Percentiles rank a stretch among this genome's conserved stretches.
Conservation (phyloP, 1,284 basidiomycete genomes). For the Filobasidium uniguttulatum region DNA sequence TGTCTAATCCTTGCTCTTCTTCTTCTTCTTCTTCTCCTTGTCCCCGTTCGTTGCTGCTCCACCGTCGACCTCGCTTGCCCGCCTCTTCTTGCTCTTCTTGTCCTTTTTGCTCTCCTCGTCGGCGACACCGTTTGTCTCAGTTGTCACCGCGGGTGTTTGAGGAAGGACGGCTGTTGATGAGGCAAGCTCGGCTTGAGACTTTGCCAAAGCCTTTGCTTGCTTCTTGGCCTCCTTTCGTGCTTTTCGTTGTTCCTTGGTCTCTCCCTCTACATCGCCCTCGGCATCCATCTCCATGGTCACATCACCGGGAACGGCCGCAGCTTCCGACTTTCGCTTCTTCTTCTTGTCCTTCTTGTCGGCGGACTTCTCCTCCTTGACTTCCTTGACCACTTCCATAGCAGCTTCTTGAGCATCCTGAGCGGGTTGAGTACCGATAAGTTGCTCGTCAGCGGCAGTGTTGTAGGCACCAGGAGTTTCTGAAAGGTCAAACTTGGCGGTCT, state of each 20-base stretch:
- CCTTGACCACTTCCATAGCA: constrained; percentile 47
- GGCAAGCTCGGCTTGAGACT: background rate
- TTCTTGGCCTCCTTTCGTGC: constrained; percentile 50
- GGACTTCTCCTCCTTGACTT: constrained; percentile 36
- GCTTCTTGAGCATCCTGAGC: constrained; percentile 45
- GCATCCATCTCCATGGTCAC: constrained; percentile 35
- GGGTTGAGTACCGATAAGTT: constrained; percentile 58
- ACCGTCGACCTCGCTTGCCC: constrained; percentile 44
- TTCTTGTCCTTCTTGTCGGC: constrained; percentile 57
- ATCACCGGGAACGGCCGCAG: constrained; percentile 30
- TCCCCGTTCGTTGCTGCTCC: background rate
- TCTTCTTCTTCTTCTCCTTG: constrained; percentile 11
- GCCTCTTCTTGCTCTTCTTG: constrained; percentile 31
- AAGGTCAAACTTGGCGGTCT: constrained; percentile 61
- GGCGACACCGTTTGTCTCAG: background rate
- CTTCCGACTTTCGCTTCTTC: constrained; percentile 46
- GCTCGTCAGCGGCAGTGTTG: constrained; percentile 64
- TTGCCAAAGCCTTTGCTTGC: constrained; percentile 13
- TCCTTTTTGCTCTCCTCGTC: constrained; percentile 5
- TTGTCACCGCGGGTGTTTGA: constrained; percentile 2
- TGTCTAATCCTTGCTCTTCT: constrained; percentile 16
- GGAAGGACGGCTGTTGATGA: constrained; percentile 5
- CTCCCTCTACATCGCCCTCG: constrained; percentile 38
- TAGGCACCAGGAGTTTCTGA: constrained; percentile 54
- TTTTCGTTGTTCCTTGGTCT: constrained; percentile 39